Percentiles rank a stretch among this genome's conserved stretches.
Conservation (phyloP, 2,329 filamentous ascomycete genomes). For the Didymellaceae sp. region DNA sequence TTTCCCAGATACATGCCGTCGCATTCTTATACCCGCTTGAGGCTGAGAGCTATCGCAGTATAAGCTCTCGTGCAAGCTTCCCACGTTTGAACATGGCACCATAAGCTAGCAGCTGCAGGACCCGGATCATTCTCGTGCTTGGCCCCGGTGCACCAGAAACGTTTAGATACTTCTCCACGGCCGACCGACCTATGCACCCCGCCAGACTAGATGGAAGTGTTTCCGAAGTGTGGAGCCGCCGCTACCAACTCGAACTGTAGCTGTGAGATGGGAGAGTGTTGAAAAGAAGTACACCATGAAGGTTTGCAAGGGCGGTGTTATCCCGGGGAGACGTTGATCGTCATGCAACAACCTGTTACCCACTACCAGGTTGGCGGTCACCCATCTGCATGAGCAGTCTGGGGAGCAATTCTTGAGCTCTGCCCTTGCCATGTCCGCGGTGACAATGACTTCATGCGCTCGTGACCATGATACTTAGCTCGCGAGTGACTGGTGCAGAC, state of each 20-base stretch:
- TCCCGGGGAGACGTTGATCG: background rate
- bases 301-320: background rate
- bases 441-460: conserved; percentile 9
- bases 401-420: background rate
- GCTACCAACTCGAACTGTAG: background rate
- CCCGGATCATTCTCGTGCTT: conserved; percentile 39
- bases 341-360: conserved; percentile 5
- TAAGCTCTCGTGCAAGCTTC: background rate
- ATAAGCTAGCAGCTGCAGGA: conserved; percentile 6
- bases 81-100: conserved; percentile 3
- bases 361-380: conserved; percentile 10
- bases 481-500: conserved; percentile 16
- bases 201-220: conserved; percentile 14
- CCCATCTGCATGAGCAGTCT: conserved; percentile 2
- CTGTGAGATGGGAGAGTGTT: background rate
- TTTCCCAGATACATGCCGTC: no score
- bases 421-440: background rate
- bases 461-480: conserved; percentile 10
- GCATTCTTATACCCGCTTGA: no score
- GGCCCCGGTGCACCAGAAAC: conserved; percentile 25
- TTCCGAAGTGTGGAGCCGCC: conserved; percentile 8
- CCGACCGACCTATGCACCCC: conserved; percentile 31
- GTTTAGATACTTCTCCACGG: conserved; percentile 26
- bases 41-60: no score
- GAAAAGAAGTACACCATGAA: background rate